These are phyloP conservation scores for Helichrysum umbraculigerum DNA, from an alignment of 129 eudicot genomes.

Conservation along the genomic window DNA sequence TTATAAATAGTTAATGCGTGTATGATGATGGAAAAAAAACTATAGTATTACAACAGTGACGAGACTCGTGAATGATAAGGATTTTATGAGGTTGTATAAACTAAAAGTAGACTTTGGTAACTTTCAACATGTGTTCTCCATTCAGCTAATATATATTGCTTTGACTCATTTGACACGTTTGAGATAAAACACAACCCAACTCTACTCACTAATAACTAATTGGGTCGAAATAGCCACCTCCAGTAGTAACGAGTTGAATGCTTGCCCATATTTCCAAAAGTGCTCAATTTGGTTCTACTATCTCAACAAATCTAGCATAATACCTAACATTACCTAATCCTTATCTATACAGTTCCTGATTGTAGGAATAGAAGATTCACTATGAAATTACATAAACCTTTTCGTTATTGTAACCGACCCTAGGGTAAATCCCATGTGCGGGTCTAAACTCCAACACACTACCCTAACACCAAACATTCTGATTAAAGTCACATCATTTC, in stretches of 20 bases:
- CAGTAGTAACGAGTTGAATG: neutral
- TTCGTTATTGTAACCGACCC: neutral
- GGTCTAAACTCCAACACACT: neutral
- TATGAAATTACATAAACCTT: neutral
- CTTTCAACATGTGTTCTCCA: neutral
- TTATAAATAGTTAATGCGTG: neutral
- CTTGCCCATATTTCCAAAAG: neutral
- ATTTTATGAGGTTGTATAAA: neutral
- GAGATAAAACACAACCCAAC: neutral
- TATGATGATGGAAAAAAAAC: neutral
- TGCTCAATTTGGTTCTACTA: slow-evolving; percentile 3
- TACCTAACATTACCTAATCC: slow-evolving; percentile 15
- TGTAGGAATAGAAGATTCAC: neutral
- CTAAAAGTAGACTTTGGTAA: neutral
- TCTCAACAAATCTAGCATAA: slow-evolving; percentile 12
- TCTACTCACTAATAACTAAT: neutral
- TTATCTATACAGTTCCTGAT: slow-evolving; percentile 14
- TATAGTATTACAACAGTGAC: neutral
- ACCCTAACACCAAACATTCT: slow-evolving; percentile 4
- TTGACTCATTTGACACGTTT: neutral
- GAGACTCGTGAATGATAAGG: neutral
- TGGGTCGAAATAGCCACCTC: neutral
- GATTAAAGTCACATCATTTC: neutral
- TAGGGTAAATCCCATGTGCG: neutral
- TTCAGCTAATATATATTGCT: neutral